Conservation (phyloP, 2,329 filamentous ascomycete genomes). For the Aspergillus pseudoviridinutans region DNA sequence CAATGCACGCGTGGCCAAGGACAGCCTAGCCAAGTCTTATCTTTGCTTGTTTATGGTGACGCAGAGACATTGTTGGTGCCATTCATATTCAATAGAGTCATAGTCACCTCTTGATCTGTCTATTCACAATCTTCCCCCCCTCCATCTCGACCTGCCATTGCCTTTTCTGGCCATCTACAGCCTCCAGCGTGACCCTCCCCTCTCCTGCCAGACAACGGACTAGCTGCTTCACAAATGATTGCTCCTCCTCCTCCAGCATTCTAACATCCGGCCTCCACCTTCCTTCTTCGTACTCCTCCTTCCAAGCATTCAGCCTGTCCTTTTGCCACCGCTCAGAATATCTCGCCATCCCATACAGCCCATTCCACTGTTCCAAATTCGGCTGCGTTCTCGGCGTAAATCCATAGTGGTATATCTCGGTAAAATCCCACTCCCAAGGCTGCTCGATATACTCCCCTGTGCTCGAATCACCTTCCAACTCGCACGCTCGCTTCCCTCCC, state of each 20-base stretch:
- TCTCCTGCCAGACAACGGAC: neutral
- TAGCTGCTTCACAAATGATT: neutral
- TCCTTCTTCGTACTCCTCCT: neutral
- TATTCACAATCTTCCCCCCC: neutral
- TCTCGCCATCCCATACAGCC: constrained; percentile 11
- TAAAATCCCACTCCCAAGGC: constrained; percentile 17
- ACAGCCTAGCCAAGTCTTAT: neutral
- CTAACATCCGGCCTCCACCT: neutral
- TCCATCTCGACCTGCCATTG: neutral
- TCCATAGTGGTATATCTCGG: constrained; percentile 12
- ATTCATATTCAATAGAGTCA: too few species aligned
- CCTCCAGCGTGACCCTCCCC: neutral
- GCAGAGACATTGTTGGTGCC: neutral
- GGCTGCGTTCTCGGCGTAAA: constrained; percentile 17
- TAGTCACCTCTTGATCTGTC: neutral
- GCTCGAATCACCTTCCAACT: constrained; percentile 7
- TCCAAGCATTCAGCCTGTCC: neutral
- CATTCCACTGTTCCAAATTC: constrained; percentile 14
- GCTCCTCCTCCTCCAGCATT: neutral
- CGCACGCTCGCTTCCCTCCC: constrained; percentile 17
- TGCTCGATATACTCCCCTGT: constrained; percentile 8
- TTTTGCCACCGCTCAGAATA: neutral
- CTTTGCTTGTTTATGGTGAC: neutral
- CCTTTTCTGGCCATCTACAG: neutral
- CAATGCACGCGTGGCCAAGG: neutral